Conservation (phyloP, 2,329 filamentous ascomycete species). For the Ceratocystis cacaofunesta region DNA sequence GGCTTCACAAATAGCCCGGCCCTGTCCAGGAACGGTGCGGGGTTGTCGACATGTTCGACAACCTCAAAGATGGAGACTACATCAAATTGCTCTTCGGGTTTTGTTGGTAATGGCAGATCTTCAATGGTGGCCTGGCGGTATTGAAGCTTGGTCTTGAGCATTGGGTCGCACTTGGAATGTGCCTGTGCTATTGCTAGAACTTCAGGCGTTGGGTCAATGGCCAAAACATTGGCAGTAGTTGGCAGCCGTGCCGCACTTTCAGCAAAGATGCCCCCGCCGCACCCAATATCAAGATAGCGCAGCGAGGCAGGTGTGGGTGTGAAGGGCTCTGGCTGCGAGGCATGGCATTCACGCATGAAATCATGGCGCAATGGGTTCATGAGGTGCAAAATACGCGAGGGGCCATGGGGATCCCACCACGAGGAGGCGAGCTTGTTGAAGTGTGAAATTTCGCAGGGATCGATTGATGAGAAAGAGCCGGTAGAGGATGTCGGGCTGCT, state of each 20-base stretch:
- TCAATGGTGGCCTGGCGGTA: constrained; percentile 73
- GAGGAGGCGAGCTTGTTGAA: constrained; percentile 84
- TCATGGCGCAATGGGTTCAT: constrained; percentile 96
- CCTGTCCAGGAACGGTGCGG: constrained; percentile 55
- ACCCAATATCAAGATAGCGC: constrained; percentile 79
- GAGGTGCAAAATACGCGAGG: constrained; percentile 80
- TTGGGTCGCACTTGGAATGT: constrained; percentile 62
- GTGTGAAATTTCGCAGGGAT: constrained; percentile 77
- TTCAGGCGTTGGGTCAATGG: constrained; percentile 61
- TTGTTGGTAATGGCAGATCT: constrained; percentile 35
- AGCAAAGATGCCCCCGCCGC: constrained; percentile 91
- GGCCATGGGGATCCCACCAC: constrained; percentile 95
- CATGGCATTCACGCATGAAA: constrained; percentile 65
- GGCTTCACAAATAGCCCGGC: constrained; percentile 67
- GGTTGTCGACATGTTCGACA: constrained; percentile 75
- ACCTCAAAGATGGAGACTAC: constrained; percentile 86
- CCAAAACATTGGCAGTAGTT: constrained; percentile 49
- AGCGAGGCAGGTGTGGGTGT: constrained; percentile 29
- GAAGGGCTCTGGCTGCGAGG: constrained; percentile 33
- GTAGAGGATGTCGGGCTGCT: constrained; percentile 13
- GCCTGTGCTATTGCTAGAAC: constrained; percentile 60
- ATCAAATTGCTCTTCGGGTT: constrained; percentile 44
- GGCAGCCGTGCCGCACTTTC: constrained; percentile 64
- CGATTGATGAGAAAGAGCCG: constrained; percentile 51
- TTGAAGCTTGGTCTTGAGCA: constrained; percentile 44